These are phyloP conservation scores for Cymodocea nodosa DNA, from an alignment of 116 monocot genomes.

Conservation along the genomic window DNA sequence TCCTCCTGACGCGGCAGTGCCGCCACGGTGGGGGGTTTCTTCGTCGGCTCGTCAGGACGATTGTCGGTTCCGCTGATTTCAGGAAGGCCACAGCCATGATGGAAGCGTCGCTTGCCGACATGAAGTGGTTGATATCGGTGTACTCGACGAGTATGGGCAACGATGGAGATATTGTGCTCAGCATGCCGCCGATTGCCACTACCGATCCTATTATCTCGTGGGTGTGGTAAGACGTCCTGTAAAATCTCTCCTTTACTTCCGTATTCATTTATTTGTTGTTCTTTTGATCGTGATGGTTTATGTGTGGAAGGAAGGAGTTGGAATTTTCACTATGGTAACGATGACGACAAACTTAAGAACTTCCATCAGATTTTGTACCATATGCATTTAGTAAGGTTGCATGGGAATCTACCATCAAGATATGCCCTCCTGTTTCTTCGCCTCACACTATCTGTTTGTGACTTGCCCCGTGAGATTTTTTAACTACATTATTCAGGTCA, in stretches of 20 bases:
- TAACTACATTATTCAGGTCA: no score
- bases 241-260: neutral
- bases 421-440: no score
- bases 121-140: slow-evolving; percentile 43
- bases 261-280: no score
- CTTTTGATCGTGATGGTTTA: no score
- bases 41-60: slow-evolving; percentile 28
- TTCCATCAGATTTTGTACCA: no score
- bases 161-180: slow-evolving; percentile 19
- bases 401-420: no score
- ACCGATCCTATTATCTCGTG: slow-evolving; percentile 50
- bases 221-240: slow-evolving; percentile 12
- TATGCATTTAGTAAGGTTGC: no score
- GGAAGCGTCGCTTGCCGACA: slow-evolving; percentile 44
- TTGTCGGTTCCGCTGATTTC: slow-evolving; percentile 36
- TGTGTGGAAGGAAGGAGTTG: no score
- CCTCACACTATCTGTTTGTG: no score
- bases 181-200: slow-evolving; percentile 51
- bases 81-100: slow-evolving; percentile 22
- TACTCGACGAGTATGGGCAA: slow-evolving; percentile 11
- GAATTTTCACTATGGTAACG: no score
- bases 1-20: slow-evolving; percentile 32
- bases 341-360: no score
- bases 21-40: slow-evolving; percentile 19
- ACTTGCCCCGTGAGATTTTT: no score